Conservation (phyloP, 108 stramenopile species). For the Skeletonema grethae region DNA sequence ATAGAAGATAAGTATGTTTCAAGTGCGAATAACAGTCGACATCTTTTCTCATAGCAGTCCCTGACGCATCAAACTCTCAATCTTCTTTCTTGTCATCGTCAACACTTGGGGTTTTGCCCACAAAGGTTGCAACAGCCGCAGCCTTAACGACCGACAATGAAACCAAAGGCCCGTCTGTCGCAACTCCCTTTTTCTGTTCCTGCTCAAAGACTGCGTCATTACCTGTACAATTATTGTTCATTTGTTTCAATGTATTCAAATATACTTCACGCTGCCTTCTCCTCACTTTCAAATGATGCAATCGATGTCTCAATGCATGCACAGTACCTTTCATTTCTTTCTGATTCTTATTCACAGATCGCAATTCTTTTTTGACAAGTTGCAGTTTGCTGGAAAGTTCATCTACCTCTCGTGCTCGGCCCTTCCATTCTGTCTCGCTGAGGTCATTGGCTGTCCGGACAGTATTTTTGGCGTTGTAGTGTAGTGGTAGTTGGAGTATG, state of each 20-base stretch:
- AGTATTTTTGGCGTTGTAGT: slow-evolving; percentile 26
- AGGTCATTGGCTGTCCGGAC: slow-evolving; percentile 6
- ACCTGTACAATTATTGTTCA: background rate
- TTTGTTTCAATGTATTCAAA: background rate
- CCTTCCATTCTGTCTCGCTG: slow-evolving; percentile 13
- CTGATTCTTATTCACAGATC: slow-evolving; percentile 2
- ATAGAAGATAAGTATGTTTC: too few relatives aligned
- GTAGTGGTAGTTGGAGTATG: slow-evolving; percentile 30
- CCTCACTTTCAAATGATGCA: slow-evolving; percentile 16
- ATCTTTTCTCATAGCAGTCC: background rate
- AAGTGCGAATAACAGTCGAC: background rate
- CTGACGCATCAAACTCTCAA: background rate
- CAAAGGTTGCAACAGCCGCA: slow-evolving; percentile 1
- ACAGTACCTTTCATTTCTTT: slow-evolving; percentile 9
- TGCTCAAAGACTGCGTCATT: background rate
- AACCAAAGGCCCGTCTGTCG: slow-evolving; percentile 1
- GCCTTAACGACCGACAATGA: background rate
- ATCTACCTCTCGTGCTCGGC: slow-evolving; percentile 5
- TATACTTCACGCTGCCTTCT: slow-evolving; percentile 25
- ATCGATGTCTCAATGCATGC: slow-evolving; percentile 9
- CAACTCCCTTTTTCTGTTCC: slow-evolving; percentile 8
- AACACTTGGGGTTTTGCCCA: background rate
- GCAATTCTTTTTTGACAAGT: slow-evolving; percentile 13
- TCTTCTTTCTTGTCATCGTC: slow-evolving; percentile 4
- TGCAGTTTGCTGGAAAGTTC: slow-evolving; percentile 10